Percentiles rank a stretch among this genome's conserved stretches.
phyloP scores from a whole-genome alignment of 805 yeast genomes.

The Kuraishia ogatae region DNA sequence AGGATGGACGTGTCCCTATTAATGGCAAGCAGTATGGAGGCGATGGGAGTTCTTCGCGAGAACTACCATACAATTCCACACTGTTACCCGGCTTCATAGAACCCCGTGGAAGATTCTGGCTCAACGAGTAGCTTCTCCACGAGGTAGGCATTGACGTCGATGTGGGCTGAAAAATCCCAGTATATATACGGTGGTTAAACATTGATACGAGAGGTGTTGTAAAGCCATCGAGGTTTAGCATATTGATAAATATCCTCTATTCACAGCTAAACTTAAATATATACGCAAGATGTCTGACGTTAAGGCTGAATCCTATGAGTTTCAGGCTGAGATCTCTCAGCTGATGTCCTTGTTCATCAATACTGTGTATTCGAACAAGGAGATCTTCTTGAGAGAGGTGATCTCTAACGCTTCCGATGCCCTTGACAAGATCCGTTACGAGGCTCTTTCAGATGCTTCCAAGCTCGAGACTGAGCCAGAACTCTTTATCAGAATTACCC shows the following conservation, averaged over 20 bases:
- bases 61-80: neutral
- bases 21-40: neutral
- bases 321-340: conserved; percentile 99
- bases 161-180: neutral
- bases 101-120: neutral
- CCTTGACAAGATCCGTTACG: conserved; percentile 95
- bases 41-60: neutral
- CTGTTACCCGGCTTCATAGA: neutral
- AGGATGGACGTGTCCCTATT: neutral
- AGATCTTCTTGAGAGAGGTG: conserved; percentile 97
- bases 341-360: conserved; percentile 99
- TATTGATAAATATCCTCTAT: neutral
- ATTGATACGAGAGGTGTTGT: neutral
- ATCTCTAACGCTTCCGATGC: conserved; percentile 99
- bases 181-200: neutral
- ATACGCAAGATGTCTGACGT: conserved; percentile 14
- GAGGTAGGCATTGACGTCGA: neutral
- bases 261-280: neutral
- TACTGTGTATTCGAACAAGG: conserved; percentile 99
- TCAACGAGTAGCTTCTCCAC: neutral
- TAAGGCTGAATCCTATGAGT: conserved; percentile 78
- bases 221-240: neutral
- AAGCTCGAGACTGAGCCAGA: conserved; percentile 93
- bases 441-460: conserved; percentile 87
- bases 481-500: conserved; percentile 94